Evolutionary conservation across 2,329 filamentous ascomycete genomes (phyloP), one percentile per base, ranked within the genome.

Genomic region (Knoxdaviesia proteae): DNA sequence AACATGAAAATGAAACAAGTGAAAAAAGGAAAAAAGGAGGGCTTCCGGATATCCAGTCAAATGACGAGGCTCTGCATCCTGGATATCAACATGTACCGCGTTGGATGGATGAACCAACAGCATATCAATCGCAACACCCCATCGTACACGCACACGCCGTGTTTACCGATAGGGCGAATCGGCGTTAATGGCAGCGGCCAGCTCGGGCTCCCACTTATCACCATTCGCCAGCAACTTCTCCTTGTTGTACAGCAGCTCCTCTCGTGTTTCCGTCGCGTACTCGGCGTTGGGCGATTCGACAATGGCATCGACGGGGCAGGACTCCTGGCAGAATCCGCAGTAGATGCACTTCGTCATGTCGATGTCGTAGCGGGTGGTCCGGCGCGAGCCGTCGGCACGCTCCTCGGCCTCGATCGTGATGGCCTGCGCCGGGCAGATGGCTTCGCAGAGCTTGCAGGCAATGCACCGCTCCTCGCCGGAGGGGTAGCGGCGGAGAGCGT

Each of bases 301-400:
- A 51, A 74, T 98, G 46, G 90, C 90, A 64, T 98, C 90, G 44
- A 98, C 90, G 38, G 90, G 90, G 67, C 90, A 98, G 50, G 84
- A 93, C 69, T 98, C 90, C 68, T 94, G 88, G 74, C 90, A 96
- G 68, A 93, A 92, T 42, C 90, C 90, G 61, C 90, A 96, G 76
- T 96, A 98, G 64, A 98, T 98, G 68, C 90, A 98, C 73, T 98
- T 98, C 56, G 90, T 96, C 90, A 98, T 98, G 65, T 98, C 90
- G 58, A 98, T 94, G 61, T 98, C 90, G 66, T 98, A 98, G 59
- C 88, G 78, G 46, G 88, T 94, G 42, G 90, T 98, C 58, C 90
- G 77, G 62, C 90, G 78, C 56, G 84, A 92, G 49, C 90, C 90
- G 56, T 98, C 90, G 56, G 83, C 84, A 58, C 90, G 86, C 70